These are phyloP conservation scores for Canavalia ensiformis DNA, from an alignment of 306 rosid genomes.

Conservation along the genomic window DNA sequence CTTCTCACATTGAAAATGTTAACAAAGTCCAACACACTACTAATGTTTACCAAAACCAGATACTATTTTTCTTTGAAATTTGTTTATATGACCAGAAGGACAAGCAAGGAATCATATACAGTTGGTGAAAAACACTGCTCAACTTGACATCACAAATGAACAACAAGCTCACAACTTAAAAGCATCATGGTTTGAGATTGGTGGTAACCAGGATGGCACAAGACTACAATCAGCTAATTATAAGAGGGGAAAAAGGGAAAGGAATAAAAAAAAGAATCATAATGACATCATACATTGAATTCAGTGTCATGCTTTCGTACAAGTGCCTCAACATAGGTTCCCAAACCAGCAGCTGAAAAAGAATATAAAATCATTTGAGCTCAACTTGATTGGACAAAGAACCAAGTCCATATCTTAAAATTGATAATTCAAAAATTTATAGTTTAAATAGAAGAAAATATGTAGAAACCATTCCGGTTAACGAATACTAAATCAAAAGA, in stretches of 20 bases:
- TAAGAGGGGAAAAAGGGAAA: neutral
- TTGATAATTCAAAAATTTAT: neutral
- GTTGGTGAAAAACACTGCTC: neutral
- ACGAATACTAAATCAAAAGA: conserved; percentile 34
- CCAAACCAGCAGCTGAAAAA: conserved; percentile 92
- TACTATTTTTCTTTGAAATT: neutral
- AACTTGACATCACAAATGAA: neutral
- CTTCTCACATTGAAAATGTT: conserved; percentile 5
- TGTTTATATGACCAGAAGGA: neutral
- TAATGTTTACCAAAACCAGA: neutral
- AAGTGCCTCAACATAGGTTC: conserved; percentile 93
- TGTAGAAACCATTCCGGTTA: conserved; percentile 13
- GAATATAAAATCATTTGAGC: conserved; percentile 38
- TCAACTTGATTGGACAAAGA: conserved; percentile 2
- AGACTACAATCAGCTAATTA: neutral
- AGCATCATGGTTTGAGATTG: too few relatives aligned
- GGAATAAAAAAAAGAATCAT: conserved; percentile 26
- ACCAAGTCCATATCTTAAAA: conserved; percentile 10
- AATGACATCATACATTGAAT: conserved; percentile 78
- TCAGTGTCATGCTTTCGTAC: conserved; percentile 86
- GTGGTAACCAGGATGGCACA: too few relatives aligned
- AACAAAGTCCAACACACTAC: neutral
- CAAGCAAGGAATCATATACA: conserved; percentile 1
- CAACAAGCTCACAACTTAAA: too few relatives aligned
- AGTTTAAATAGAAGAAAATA: neutral